Percentiles rank a stretch among this genome's conserved stretches.
Conservation (phyloP, 1,139 yeast species). For the Maudiozyma humilis region DNA sequence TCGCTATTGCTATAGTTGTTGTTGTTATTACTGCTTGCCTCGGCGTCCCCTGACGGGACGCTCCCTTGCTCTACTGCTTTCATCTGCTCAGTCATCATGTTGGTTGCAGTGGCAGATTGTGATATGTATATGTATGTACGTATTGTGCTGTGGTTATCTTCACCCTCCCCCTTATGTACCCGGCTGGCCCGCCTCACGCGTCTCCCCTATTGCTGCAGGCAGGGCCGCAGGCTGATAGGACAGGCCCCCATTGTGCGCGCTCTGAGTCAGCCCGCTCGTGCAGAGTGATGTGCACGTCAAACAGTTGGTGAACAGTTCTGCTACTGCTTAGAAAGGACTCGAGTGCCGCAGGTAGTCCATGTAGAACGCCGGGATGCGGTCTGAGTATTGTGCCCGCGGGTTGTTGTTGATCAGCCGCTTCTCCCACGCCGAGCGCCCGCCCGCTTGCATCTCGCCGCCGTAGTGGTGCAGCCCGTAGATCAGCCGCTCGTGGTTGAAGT, state of each 20-base stretch:
- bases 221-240: not conserved
- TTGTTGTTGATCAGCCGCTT: constrained; percentile 34
- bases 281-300: not conserved
- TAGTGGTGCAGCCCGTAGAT: constrained; percentile 47
- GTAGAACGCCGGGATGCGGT: constrained; percentile 34
- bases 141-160: too few relatives aligned
- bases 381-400: constrained; percentile 41
- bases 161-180: not conserved
- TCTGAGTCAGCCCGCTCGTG: not conserved
- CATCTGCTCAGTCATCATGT: too few relatives aligned
- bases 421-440: constrained; percentile 37
- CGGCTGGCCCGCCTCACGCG: not conserved
- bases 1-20: not conserved
- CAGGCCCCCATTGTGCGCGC: not conserved
- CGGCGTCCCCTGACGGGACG: not conserved
- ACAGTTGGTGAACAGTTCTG: not conserved
- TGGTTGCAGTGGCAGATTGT: too few relatives aligned
- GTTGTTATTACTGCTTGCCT: not conserved
- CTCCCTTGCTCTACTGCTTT: not conserved
- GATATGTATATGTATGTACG: too few relatives aligned
- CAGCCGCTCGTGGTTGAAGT: constrained; percentile 53
- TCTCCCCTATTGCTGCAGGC: not conserved
- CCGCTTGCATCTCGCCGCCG: constrained; percentile 40
- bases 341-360: constrained; percentile 13
- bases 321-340: not conserved